These are phyloP conservation scores for Talaromyces pinophilus DNA, from an alignment of 2,329 filamentous ascomycete genomes.

Conservation along the genomic window DNA sequence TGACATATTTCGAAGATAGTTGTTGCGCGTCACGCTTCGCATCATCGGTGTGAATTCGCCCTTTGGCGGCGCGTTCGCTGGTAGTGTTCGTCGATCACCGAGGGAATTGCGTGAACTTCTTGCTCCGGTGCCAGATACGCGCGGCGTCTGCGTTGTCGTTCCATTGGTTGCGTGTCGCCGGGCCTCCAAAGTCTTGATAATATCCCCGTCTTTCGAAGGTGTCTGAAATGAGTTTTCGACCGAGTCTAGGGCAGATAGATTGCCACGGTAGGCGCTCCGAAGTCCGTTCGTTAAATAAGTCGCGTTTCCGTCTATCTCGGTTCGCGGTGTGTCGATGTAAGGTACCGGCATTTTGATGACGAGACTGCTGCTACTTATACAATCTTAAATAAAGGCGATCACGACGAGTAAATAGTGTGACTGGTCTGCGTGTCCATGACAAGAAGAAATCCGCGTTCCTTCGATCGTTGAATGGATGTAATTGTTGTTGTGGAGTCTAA, in stretches of 20 bases:
- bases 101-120: conserved; percentile 54
- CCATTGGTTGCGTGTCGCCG: conserved; percentile 56
- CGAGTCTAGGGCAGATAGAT: conserved; percentile 66
- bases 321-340: conserved; percentile 82
- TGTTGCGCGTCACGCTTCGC: conserved; percentile 72
- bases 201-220: conserved; percentile 72
- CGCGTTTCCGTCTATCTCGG: conserved; percentile 74
- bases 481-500: neutral
- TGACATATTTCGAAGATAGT: conserved; percentile 60
- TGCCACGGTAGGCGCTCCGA: conserved; percentile 52
- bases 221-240: conserved; percentile 85
- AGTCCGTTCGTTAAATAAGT: conserved; percentile 72
- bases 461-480: neutral
- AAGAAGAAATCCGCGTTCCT: neutral
- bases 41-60: conserved; percentile 93
- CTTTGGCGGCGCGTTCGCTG: conserved; percentile 55
- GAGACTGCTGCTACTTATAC: conserved; percentile 26
- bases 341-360: conserved; percentile 61
- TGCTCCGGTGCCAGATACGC: conserved; percentile 57
- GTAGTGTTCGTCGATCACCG: conserved; percentile 70
- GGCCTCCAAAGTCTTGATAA: conserved; percentile 74
- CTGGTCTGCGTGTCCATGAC: conserved; percentile 31
- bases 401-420: conserved; percentile 5
- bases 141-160: conserved; percentile 70
- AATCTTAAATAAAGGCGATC: conserved; percentile 12